Conservation (phyloP, 495 filamentous ascomycete genomes). For the Parmelia sp. region DNA sequence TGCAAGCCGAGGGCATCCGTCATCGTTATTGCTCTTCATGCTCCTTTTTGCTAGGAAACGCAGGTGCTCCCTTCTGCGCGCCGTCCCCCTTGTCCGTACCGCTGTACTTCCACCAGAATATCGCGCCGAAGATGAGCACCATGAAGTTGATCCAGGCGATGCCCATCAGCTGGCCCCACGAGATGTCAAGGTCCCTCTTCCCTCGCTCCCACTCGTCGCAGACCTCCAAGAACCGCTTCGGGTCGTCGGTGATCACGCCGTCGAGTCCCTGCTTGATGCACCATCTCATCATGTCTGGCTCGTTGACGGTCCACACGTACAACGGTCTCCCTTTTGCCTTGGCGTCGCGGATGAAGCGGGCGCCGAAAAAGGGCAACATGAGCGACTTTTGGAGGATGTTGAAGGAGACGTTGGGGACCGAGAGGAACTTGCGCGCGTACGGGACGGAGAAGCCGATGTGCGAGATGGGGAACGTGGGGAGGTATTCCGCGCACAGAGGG, state of each 20-base stretch:
- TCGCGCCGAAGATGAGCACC: constrained; percentile 21
- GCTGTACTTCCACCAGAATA: constrained; percentile 24
- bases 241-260: constrained; percentile 55
- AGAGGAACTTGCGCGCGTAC: constrained; percentile 65
- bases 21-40: neutral
- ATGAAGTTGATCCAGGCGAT: constrained; percentile 24
- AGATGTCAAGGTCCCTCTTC: constrained; percentile 16
- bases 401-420: constrained; percentile 56
- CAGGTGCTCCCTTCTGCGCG: neutral
- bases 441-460: constrained; percentile 66
- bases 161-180: constrained; percentile 15
- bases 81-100: constrained; percentile 7
- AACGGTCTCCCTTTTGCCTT: constrained; percentile 49
- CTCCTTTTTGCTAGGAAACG: neutral
- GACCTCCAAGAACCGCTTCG: constrained; percentile 41
- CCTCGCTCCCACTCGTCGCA: constrained; percentile 33
- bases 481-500: constrained; percentile 48
- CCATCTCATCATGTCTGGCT: constrained; percentile 67
- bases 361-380: constrained; percentile 53
- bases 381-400: constrained; percentile 65
- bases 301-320: constrained; percentile 83
- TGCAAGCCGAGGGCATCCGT: neutral
- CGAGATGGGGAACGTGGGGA: constrained; percentile 61
- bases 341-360: constrained; percentile 56
- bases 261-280: constrained; percentile 48